phyloP scores from a whole-genome alignment of 2,329 filamentous ascomycete species.

The Alternaria tenuissima region DNA sequence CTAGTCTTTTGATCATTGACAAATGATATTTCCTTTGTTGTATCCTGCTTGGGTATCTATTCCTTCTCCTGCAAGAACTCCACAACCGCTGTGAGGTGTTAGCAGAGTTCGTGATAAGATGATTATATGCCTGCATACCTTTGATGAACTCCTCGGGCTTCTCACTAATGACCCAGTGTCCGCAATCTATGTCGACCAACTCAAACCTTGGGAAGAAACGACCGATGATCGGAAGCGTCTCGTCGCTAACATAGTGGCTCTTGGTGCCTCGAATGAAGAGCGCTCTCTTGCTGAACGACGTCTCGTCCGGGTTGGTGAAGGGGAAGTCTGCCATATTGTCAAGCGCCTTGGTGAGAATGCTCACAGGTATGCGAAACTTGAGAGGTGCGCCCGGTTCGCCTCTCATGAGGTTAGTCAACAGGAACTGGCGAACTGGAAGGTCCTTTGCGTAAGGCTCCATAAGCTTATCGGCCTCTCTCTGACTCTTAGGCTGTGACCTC shows the following conservation, averaged over 20 bases:
- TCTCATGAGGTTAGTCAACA: constrained; percentile 83
- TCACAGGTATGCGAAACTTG: constrained; percentile 82
- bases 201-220: constrained; percentile 82
- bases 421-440: constrained; percentile 84
- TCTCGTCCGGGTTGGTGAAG: constrained; percentile 73
- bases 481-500: constrained; percentile 69
- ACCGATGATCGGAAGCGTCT: constrained; percentile 79
- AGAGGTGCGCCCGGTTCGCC: constrained; percentile 61
- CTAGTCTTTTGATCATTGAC: not conserved
- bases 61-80: constrained; percentile 68
- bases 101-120: not conserved
- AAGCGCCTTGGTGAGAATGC: constrained; percentile 71
- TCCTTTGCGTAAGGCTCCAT: constrained; percentile 77
- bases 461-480: constrained; percentile 82
- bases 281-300: constrained; percentile 77
- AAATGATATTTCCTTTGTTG: not conserved
- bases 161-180: constrained; percentile 92
- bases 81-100: constrained; percentile 63
- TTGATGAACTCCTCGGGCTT: constrained; percentile 79
- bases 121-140: constrained; percentile 60
- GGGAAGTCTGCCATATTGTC: constrained; percentile 88
- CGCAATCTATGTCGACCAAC: constrained; percentile 76
- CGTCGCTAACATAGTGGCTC: constrained; percentile 82
- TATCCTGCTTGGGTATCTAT: constrained; percentile 11
- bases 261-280: constrained; percentile 80